Percentiles rank a stretch among this genome's conserved stretches.
phyloP scores from a whole-genome alignment of 305 asterid genomes.

The Striga hermonthica region DNA sequence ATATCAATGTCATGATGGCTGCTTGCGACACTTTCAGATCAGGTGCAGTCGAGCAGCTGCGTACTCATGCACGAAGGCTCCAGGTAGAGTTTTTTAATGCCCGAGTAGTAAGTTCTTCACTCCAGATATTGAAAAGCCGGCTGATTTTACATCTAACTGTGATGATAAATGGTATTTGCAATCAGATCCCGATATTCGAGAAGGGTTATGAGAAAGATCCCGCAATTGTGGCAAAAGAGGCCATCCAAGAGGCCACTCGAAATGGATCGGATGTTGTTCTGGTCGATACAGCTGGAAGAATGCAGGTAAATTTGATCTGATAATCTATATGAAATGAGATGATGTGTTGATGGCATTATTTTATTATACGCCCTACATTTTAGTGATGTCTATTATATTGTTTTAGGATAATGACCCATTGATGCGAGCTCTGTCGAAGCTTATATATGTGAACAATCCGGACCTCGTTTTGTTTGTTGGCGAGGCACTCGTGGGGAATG shows the following conservation, averaged over 20 bases:
- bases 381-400: not conserved
- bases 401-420: conserved; percentile 77
- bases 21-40: conserved; percentile 98
- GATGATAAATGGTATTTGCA: conserved; percentile 37
- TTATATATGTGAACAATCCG: conserved; percentile 63
- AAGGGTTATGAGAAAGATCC: conserved; percentile 74
- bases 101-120: not conserved
- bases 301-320: conserved; percentile 54
- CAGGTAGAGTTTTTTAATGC: conserved; percentile 47
- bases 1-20: conserved; percentile 87
- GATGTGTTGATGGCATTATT: not conserved
- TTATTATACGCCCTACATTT: not conserved
- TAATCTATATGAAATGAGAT: too few species aligned
- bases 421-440: conserved; percentile 85
- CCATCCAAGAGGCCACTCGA: conserved; percentile 70
- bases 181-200: conserved; percentile 89
- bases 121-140: not conserved
- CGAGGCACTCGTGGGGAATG: conserved; percentile 87
- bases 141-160: not conserved
- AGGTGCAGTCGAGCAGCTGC: conserved; percentile 98
- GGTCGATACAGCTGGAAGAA: conserved; percentile 86
- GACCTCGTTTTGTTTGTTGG: conserved; percentile 77
- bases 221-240: conserved; percentile 86
- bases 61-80: conserved; percentile 95
- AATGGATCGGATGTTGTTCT: conserved; percentile 81